Evolutionary conservation across 2,329 filamentous ascomycete species (phyloP), one percentile per base, ranked within the genome.

Genomic region (Colletotrichum sp.): DNA sequence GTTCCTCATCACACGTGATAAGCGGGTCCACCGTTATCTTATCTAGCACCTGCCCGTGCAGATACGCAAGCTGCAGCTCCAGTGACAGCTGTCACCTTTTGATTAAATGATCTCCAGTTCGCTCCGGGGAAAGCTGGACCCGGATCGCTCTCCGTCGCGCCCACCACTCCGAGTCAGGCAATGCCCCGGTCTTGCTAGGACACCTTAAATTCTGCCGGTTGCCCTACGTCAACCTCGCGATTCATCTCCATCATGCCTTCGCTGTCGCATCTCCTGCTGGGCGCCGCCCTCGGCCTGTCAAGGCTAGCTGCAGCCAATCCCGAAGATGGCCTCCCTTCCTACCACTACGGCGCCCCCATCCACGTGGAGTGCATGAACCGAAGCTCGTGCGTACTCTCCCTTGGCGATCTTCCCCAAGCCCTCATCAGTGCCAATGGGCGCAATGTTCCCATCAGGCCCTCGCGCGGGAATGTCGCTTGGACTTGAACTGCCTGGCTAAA

Each of bases 361-460:
- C 88, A 89, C 48, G 92, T 95, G 24, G 93, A 93, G 81, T 95
- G 94, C 86, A 90, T 95, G 88, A 94, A 94, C 81, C 89, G 94
- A 76, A 94, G 92, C 84, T 90, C 92, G 93, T 94, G 80, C 86
- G 92, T 88, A 24, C n/a, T 8, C 7, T 26, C 59, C 36, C 39
- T 66, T 61, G 28, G 75, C 34, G 34, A 43, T 12, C 57, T 34
- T 24, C 32, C 18, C 18, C 34, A 15, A 7, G 18, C n/a, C 21
- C 18, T 32, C 59, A 34, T 15, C 61, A 43, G 15, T 26, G 7
- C n/a, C 61, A n/a, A 8, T 28, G 21, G 32, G 32, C 63, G 64
- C 52, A 52, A 21, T 6, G 7, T 52, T 0, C 1, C 6, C 43
- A 13, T 13, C 43, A 13, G 6, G 4, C 6, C 43, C 43, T 52